Evolutionary conservation across 345 rosid genomes (phyloP).

Genomic region (Rhodomyrtus tomentosa): DNA sequence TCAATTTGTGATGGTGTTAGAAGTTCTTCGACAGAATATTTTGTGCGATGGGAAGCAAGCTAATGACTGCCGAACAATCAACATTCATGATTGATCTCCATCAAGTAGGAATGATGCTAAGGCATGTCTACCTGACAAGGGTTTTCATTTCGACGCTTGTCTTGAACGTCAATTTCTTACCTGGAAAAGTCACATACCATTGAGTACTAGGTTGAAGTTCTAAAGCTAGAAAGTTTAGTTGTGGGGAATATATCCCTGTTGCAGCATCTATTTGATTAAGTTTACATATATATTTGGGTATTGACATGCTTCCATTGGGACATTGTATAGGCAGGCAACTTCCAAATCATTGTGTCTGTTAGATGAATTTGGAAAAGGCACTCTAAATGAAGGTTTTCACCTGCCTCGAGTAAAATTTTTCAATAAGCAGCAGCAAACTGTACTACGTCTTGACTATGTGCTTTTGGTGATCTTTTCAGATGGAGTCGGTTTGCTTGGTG

Average conservation of each 20-base stretch:
- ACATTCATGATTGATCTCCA: conserved; percentile 97
- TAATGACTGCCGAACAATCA: conserved; percentile 86
- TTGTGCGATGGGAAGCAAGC: conserved; percentile 90
- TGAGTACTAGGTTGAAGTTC: background rate
- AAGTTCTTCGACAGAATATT: conserved; percentile 52
- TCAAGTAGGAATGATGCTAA: conserved; percentile 96
- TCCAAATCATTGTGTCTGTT: conserved; percentile 75
- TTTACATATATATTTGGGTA: background rate
- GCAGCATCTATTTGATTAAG: background rate
- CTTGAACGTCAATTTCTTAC: background rate
- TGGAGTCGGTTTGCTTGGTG: conserved; percentile 97
- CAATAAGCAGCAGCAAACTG: background rate
- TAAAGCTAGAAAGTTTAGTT: background rate
- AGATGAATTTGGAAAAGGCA: conserved; percentile 99
- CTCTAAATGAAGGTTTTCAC: conserved; percentile 82
- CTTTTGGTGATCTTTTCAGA: conserved; percentile 31
- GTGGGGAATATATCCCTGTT: background rate
- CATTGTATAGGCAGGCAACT: conserved; percentile 70
- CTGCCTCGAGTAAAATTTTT: background rate
- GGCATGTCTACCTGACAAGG: conserved; percentile 24
- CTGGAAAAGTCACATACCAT: background rate
- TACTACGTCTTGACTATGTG: background rate
- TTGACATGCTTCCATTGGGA: background rate
- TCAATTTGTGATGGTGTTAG: conserved; percentile 1
- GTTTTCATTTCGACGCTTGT: background rate